phyloP scores from a whole-genome alignment of 352 stramenopile genomes.

The Globisporangium nunn region DNA sequence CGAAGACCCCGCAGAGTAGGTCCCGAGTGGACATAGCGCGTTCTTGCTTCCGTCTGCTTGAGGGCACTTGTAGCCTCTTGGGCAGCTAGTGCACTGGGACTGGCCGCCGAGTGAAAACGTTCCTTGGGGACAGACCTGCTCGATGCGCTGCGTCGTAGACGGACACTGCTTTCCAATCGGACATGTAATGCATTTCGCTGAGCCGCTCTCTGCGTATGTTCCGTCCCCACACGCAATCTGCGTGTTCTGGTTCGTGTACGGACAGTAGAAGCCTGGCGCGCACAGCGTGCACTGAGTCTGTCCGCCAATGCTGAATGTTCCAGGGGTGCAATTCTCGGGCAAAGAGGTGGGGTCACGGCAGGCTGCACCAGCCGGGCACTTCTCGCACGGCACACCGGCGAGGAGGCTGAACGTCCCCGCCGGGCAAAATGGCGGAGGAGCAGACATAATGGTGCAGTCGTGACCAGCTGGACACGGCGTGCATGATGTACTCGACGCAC shows the following conservation, averaged over 20 bases:
- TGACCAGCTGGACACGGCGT: constrained; percentile 38
- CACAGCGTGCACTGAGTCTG: constrained; percentile 53
- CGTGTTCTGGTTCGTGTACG: constrained; percentile 26
- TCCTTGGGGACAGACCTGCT: constrained; percentile 41
- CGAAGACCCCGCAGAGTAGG: constrained; percentile 27
- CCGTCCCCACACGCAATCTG: constrained; percentile 44
- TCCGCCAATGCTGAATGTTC: constrained; percentile 36
- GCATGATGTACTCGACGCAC: constrained; percentile 19
- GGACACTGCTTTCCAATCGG: constrained; percentile 55
- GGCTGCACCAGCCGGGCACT: constrained; percentile 30
- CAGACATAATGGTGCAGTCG: constrained; percentile 25
- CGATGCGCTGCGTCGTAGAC: constrained; percentile 25
- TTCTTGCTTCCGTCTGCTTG: constrained; percentile 40
- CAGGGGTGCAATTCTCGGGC: constrained; percentile 35
- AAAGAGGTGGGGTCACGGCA: constrained; percentile 22
- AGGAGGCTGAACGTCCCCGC: constrained; percentile 40
- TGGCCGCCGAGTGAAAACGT: constrained; percentile 61
- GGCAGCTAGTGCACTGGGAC: constrained; percentile 14
- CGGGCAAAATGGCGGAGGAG: constrained; percentile 26
- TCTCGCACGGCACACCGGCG: constrained; percentile 25
- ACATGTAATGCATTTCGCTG: constrained; percentile 39
- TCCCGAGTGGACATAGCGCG: constrained; percentile 29
- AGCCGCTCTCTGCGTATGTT: constrained; percentile 38
- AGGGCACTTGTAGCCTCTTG: constrained; percentile 53
- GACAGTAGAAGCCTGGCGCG: constrained; percentile 50